A percentile compares a stretch with the other conserved stretches of the same genome.
phyloP scores from a whole-genome alignment of 139 green algal species.

The Diplosphaera chodatii region DNA sequence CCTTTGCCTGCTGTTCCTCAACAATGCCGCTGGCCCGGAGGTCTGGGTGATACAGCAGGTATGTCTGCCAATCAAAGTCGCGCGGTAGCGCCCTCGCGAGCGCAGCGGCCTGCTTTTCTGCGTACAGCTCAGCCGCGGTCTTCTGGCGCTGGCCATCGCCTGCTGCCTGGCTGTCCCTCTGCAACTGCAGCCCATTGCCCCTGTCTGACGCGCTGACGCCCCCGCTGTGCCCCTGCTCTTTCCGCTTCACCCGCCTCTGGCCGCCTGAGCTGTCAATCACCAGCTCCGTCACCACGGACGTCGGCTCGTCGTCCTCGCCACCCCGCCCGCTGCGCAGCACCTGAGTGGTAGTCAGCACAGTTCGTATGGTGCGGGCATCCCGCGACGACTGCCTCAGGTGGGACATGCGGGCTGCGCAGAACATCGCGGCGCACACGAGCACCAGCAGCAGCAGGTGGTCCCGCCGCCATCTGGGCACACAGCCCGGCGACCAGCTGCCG shows the following conservation, averaged over 20 bases:
- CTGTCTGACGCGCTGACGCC: neutral
- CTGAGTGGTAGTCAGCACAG: neutral
- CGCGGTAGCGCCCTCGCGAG: neutral
- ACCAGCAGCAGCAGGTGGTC: neutral
- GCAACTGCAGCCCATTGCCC: neutral
- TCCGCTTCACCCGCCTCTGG: neutral
- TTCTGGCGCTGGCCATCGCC: neutral
- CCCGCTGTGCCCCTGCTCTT: neutral
- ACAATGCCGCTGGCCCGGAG: conserved; percentile 23
- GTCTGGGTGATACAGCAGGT: conserved; percentile 53
- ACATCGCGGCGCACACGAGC: neutral
- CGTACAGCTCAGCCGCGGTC: neutral
- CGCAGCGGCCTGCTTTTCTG: neutral
- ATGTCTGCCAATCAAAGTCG: conserved; percentile 52
- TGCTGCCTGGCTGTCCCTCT: neutral
- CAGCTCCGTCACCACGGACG: conserved; percentile 11
- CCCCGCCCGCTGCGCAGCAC: neutral
- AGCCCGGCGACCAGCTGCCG: neutral
- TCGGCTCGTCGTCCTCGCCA: conserved; percentile 10
- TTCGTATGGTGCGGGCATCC: neutral
- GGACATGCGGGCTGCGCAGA: neutral
- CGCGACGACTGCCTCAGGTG: neutral
- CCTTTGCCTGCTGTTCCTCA: conserved; percentile 19
- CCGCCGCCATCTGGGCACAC: neutral
- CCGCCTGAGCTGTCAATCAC: conserved; percentile 12